Conservation (phyloP, 2,329 filamentous ascomycete genomes). For the Cercospora janseana region DNA sequence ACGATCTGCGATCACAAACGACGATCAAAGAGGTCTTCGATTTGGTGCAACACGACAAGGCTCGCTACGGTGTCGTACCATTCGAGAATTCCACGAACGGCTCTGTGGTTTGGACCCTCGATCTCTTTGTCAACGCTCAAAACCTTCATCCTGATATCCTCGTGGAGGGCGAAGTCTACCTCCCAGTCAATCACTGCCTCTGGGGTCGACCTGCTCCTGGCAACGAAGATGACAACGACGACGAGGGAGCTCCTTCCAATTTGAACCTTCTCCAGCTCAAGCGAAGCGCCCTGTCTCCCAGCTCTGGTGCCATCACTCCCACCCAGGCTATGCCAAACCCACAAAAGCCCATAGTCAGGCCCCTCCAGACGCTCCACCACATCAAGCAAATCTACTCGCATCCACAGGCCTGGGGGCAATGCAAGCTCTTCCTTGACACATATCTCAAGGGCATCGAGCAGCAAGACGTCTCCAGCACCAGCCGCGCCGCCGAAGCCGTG, state of each 20-base stretch:
- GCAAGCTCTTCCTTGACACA: slow-evolving; percentile 67
- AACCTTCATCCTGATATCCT: slow-evolving; percentile 63
- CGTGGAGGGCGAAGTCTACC: slow-evolving; percentile 80
- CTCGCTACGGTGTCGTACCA: slow-evolving; percentile 76
- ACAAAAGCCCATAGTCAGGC: slow-evolving; percentile 48
- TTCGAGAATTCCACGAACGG: slow-evolving; percentile 97
- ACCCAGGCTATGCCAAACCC: slow-evolving; percentile 44
- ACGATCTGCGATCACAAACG: slow-evolving; percentile 41
- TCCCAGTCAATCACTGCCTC: slow-evolving; percentile 85
- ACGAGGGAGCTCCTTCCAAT: neutral
- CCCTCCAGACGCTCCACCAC: slow-evolving; percentile 53
- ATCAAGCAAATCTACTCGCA: slow-evolving; percentile 84
- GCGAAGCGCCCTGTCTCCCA: neutral
- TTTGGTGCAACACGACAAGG: slow-evolving; percentile 65
- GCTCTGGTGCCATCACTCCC: slow-evolving; percentile 43
- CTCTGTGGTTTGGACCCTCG: slow-evolving; percentile 83
- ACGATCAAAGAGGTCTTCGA: slow-evolving; percentile 71
- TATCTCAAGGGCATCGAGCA: slow-evolving; percentile 73
- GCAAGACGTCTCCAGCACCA: slow-evolving; percentile 82
- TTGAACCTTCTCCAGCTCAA: slow-evolving; percentile 15
- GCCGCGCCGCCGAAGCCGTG: slow-evolving; percentile 73
- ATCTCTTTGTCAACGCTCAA: slow-evolving; percentile 77
- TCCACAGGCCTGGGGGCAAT: slow-evolving; percentile 94
- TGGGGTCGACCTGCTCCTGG: slow-evolving; percentile 51
- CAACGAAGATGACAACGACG: neutral